Conservation (phyloP, 805 yeast species). For the Metschnikowia lochheadii region DNA sequence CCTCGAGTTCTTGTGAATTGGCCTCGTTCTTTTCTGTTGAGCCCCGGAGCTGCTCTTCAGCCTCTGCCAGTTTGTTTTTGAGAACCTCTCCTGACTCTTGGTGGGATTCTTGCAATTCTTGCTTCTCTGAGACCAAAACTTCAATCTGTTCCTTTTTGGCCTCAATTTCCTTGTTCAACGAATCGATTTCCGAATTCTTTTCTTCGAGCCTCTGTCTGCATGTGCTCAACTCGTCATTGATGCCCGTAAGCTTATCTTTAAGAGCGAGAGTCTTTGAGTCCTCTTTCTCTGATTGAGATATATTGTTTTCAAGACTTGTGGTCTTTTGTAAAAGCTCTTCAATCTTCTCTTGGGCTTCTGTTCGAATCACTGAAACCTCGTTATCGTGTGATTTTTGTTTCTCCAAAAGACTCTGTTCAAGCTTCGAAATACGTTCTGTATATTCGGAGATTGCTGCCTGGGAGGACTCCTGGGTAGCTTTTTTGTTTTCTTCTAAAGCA, state of each 20-base stretch:
- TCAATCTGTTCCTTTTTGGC: constrained; percentile 5
- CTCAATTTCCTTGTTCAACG: constrained; percentile 4
- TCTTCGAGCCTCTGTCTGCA: constrained; percentile 2
- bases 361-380: constrained; percentile 7
- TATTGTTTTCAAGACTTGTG: constrained; percentile 2
- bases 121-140: not conserved
- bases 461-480: constrained; percentile 44
- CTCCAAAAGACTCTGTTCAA: constrained; percentile 11
- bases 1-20: not conserved
- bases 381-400: constrained; percentile 10
- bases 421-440: constrained; percentile 11
- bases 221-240: constrained; percentile 1
- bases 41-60: constrained; percentile 4
- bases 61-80: not conserved
- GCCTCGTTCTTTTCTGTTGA: not conserved
- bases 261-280: not conserved
- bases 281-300: not conserved
- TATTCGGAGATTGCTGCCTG: constrained; percentile 36
- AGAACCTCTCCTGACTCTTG: not conserved
- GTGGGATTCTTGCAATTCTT: not conserved
- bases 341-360: constrained; percentile 5
- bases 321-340: constrained; percentile 4
- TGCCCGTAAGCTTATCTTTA: not conserved
- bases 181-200: not conserved
- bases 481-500: constrained; percentile 46